A percentile compares a stretch with the other conserved stretches of the same genome.
These are phyloP conservation scores for Niveomyces coronatus DNA, from an alignment of 2,329 filamentous ascomycete genomes.

Conservation along the genomic window DNA sequence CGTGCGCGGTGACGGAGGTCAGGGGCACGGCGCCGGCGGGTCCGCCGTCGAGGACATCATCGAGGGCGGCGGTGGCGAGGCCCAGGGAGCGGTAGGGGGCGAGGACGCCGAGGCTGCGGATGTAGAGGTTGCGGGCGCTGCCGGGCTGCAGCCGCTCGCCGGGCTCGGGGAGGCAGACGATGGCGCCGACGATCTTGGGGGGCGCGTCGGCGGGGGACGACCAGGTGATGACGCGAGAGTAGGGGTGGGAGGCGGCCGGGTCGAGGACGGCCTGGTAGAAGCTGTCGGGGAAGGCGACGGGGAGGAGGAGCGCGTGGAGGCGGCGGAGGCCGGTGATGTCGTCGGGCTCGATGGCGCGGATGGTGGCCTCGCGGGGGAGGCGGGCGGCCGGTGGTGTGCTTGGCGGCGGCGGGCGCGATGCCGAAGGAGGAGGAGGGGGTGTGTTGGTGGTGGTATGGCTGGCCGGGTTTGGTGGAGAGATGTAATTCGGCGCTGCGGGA, in stretches of 20 bases:
- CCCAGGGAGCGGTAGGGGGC: slow-evolving; percentile 53
- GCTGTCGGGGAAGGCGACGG: slow-evolving; percentile 51
- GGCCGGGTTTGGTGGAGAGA: slow-evolving; percentile 21
- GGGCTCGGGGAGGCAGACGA: slow-evolving; percentile 51
- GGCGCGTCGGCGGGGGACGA: slow-evolving; percentile 26
- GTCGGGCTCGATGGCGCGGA: slow-evolving; percentile 37
- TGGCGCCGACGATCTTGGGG: slow-evolving; percentile 47
- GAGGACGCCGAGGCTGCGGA: slow-evolving; percentile 53
- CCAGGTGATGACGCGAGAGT: slow-evolving; percentile 53
- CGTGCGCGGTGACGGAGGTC: slow-evolving; percentile 48
- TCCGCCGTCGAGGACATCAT: slow-evolving; percentile 31
- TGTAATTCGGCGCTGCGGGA: slow-evolving; percentile 31
- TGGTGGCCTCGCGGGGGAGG: slow-evolving; percentile 38
- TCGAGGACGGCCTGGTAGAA: slow-evolving; percentile 50
- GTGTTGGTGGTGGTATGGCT: slow-evolving; percentile 14
- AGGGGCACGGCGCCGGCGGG: slow-evolving; percentile 19
- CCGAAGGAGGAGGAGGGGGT: slow-evolving; percentile 15
- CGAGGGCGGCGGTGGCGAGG: slow-evolving; percentile 46
- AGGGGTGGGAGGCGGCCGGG: slow-evolving; percentile 37
- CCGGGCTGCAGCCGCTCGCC: neutral
- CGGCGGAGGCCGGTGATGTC: slow-evolving; percentile 51
- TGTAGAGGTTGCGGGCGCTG: slow-evolving; percentile 43
- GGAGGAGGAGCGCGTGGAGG: slow-evolving; percentile 55
- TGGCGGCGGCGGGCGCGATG: slow-evolving; percentile 10
- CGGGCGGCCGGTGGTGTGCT: slow-evolving; percentile 19